These are phyloP conservation scores for Colletotrichum sp. DNA, from an alignment of 2,329 filamentous ascomycete species.

Conservation along the genomic window DNA sequence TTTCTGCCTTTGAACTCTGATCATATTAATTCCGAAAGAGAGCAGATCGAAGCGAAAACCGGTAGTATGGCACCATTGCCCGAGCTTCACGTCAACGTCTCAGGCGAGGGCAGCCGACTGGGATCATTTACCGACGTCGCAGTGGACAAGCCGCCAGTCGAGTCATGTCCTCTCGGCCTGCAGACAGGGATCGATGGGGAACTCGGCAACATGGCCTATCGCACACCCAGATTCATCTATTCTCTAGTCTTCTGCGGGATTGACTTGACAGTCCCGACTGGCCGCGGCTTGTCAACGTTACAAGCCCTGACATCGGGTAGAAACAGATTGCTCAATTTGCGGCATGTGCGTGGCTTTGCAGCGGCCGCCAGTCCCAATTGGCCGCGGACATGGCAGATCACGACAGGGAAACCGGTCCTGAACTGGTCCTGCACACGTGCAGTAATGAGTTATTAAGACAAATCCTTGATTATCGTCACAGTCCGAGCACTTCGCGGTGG, in stretches of 20 bases:
- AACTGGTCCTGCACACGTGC: neutral
- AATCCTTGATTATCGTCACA: neutral
- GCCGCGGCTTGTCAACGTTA: neutral
- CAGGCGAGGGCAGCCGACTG: neutral
- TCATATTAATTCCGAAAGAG: neutral
- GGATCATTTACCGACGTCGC: neutral
- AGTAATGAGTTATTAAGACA: neutral
- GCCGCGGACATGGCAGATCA: neutral
- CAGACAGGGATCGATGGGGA: neutral
- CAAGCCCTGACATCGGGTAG: neutral
- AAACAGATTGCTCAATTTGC: neutral
- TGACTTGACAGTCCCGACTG: neutral
- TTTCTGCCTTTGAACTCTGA: neutral
- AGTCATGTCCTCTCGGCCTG: neutral
- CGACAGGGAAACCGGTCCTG: neutral
- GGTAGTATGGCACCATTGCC: neutral
- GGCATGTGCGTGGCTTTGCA: neutral
- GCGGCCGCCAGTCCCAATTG: neutral
- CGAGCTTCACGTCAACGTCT: neutral
- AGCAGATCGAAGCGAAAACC: neutral
- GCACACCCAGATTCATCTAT: neutral
- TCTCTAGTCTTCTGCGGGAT: neutral
- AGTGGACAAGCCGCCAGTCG: neutral
- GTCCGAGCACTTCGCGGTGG: neutral
- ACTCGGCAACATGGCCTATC: neutral